Percentiles rank a stretch among this genome's conserved stretches.
Conservation (phyloP, 78 protist species). For the Diacronema lutheri region DNA sequence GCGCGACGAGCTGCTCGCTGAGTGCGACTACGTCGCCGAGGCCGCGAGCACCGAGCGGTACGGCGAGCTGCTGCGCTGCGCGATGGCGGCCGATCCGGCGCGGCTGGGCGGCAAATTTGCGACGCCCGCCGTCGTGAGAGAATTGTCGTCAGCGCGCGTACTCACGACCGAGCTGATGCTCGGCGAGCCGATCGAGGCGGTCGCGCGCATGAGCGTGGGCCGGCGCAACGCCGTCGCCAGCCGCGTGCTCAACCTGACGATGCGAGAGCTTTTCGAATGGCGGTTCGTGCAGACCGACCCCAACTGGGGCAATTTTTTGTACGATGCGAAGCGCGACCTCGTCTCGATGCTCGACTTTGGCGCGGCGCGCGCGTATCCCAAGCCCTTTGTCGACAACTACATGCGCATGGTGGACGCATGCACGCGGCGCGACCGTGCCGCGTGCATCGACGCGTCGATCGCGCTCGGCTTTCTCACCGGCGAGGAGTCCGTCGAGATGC, state of each 20-base stretch:
- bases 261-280: slow-evolving; percentile 71
- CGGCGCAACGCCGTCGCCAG: slow-evolving; percentile 31
- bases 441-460: slow-evolving; percentile 51
- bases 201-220: neutral
- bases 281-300: slow-evolving; percentile 83
- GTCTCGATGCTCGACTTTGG: slow-evolving; percentile 79
- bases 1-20: slow-evolving; percentile 56
- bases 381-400: slow-evolving; percentile 61
- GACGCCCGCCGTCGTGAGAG: neutral
- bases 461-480: slow-evolving; percentile 82
- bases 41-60: slow-evolving; percentile 46
- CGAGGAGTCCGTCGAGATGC: slow-evolving; percentile 73
- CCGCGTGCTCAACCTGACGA: slow-evolving; percentile 51
- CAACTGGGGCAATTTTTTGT: slow-evolving; percentile 79
- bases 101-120: neutral
- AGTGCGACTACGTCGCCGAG: slow-evolving; percentile 79
- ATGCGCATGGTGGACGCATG: slow-evolving; percentile 66
- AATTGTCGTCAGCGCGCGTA: slow-evolving; percentile 26
- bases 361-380: slow-evolving; percentile 61
- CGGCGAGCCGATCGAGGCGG: neutral
- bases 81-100: neutral
- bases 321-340: slow-evolving; percentile 50
- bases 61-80: slow-evolving; percentile 1
- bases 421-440: slow-evolving; percentile 4
- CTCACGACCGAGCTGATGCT: neutral